Base-by-base conservation (phyloP, 2,329 filamentous ascomycete genomes). In the Blastomyces percursus region DNA sequence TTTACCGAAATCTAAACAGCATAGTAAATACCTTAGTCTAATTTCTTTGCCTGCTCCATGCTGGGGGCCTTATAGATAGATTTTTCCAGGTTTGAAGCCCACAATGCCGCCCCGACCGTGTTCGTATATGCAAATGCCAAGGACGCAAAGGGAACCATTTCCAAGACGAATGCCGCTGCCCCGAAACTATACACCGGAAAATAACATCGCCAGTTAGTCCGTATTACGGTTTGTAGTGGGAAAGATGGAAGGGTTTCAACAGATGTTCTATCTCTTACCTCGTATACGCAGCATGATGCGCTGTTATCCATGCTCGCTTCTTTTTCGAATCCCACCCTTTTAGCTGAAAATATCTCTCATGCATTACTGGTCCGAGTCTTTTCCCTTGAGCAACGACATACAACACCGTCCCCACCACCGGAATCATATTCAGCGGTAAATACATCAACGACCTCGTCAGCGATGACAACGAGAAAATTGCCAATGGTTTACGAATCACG, bases 121-220 rank as follows among this genome's bases (percentile, higher is more conserved):
- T 96, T 96, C 19, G 91, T 96, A 74, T 95, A 96, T 0, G 88
- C 83, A 71, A 96, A 96, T 64, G 93, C 81, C 61, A 96, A 88
- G 6, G 89, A 92, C 7, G 82, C 85, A 65, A 96, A 78, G 0
- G 93, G 93, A 1, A 96, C 77, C 80, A 96, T 87, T 73, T 96
- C 91, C 3, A 96, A 81, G 0, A 94, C 76, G 57, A 89, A 90
- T 5, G 91, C 88, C 2, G 90, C 84, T 63, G 96, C 89, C 7
- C 92, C 95, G 66, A 83, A 81, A 52, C 75, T 77, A 60, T 51
- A 54, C 1, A 21, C 16, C 12, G 19, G 11, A 16, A 32, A 35
- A 7, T 40, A 42, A 24, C n/a, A 6, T 19, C 48, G 35, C 46
- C 12, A 16, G 50, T 61, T 48, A 61, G 62, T 32, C n/a, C 38